phyloP scores from a whole-genome alignment of 73 alveolate species.

The Uronychia setigera region DNA sequence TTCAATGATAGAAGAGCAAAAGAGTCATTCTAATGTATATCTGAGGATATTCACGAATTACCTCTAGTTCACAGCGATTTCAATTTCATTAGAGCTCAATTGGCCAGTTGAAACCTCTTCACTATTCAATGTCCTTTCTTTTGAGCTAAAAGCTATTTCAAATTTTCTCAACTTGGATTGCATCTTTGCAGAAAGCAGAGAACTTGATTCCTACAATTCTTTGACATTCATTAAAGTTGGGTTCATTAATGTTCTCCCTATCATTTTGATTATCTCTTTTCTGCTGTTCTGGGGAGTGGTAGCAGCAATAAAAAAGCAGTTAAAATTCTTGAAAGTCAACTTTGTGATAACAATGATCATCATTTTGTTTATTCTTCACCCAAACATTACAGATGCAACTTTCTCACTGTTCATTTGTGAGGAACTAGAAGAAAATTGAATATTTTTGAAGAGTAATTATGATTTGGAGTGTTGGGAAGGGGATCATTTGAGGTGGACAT shows the following conservation, averaged over 20 bases:
- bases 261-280: not conserved
- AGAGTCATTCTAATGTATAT: slow-evolving; percentile 25
- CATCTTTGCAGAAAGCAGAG: not conserved
- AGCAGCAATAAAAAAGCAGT: no score
- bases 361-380: slow-evolving; percentile 2
- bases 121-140: no score
- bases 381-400: not conserved
- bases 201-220: not conserved
- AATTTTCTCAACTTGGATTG: slow-evolving; percentile 63
- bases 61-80: slow-evolving; percentile 43
- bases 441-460: not conserved
- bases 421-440: not conserved
- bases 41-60: slow-evolving; percentile 60
- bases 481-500: slow-evolving; percentile 4
- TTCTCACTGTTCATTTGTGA: slow-evolving; percentile 5
- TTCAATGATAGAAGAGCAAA: not conserved
- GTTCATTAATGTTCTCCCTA: not conserved
- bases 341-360: not conserved
- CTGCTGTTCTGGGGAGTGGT: not conserved
- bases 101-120: no score
- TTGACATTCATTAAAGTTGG: not conserved
- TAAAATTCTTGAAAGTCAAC: no score
- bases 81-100: slow-evolving; percentile 52
- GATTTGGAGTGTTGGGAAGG: slow-evolving; percentile 4
- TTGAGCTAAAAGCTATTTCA: no score